phyloP scores from a whole-genome alignment of 1,139 yeast species.

The Hyphopichia buzzinii region DNA sequence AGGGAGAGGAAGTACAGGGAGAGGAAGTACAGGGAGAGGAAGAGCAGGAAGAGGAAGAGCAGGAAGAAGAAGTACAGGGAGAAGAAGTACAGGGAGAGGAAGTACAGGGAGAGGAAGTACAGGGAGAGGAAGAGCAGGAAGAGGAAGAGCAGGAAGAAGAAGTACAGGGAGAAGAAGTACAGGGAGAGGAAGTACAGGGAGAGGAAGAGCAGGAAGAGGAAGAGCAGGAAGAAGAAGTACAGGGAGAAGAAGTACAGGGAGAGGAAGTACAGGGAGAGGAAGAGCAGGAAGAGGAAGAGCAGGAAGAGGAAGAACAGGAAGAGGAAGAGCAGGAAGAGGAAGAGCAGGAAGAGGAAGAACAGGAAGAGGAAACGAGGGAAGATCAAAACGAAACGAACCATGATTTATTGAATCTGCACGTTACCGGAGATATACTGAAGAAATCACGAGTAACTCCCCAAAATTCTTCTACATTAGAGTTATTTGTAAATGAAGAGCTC shows the following conservation, averaged over 20 bases:
- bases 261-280: neutral
- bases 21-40: constrained; percentile 1
- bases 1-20: neutral
- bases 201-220: constrained; percentile 1
- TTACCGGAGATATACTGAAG: too few relatives aligned
- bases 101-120: constrained; percentile 4
- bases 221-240: constrained; percentile 3
- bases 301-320: neutral
- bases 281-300: constrained; percentile 1
- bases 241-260: constrained; percentile 4
- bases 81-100: constrained; percentile 21
- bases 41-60: constrained; percentile 17
- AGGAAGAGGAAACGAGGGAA: neutral
- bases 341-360: constrained; percentile 4
- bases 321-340: constrained; percentile 4
- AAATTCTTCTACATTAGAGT: neutral
- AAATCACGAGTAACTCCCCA: too few relatives aligned
- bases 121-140: constrained; percentile 1
- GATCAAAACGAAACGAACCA: neutral
- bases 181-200: constrained; percentile 5
- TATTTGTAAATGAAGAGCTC: neutral
- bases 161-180: constrained; percentile 7
- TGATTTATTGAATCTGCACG: too few relatives aligned
- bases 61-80: constrained; percentile 25
- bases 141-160: constrained; percentile 6